Base-by-base conservation (phyloP, 495 filamentous ascomycete genomes). In the Hypoxylon rickii region DNA sequence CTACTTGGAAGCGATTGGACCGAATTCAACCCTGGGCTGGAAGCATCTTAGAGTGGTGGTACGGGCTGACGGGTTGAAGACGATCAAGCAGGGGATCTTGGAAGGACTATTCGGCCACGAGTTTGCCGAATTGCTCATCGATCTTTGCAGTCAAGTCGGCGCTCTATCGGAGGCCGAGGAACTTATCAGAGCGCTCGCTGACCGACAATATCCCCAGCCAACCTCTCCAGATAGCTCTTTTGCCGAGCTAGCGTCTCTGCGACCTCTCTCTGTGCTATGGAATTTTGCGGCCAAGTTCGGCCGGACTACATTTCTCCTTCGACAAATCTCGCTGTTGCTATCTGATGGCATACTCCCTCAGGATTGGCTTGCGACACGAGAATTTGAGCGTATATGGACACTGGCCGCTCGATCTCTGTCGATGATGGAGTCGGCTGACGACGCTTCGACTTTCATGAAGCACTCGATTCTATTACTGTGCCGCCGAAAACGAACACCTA, bases 1-100 rank as follows among this genome's bases (percentile, higher is more conserved):
- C 24, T 84, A 90, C 44, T 64, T 92, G 22, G 88, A 91, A 58
- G 62, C 73, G 0, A 69, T 83, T 18, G 86, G 85, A 42, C 73
- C 79, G 7, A 69, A 69, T 34, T 72, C 73, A 31, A 38, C 36
- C 15, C 44, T 49, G 3, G 87, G 87, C 22, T 91, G 88, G 88
- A 81, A 70, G 43, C 81, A 83, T 49, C 73, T 92, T 0, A 79
- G 80, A 43, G 73, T 81, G 40, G 77, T 87, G 32, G 85, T 86
- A 17, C 80, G 87, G 47, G 79, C 86, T 3, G 86, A 90, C 47
- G 86, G 85, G n/a, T 65, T 90, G 7, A 60, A 72, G 26, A 70
- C 88, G 24, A 63, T 92, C 21, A 74, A 72, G 40, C 50, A 55
- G 17, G 66, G 51, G 15, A 63, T 69, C 6, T 13, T 22, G 10